These are phyloP conservation scores for Besnoitia besnoiti DNA, from an alignment of 169 alveolate species.

Conservation along the genomic window DNA sequence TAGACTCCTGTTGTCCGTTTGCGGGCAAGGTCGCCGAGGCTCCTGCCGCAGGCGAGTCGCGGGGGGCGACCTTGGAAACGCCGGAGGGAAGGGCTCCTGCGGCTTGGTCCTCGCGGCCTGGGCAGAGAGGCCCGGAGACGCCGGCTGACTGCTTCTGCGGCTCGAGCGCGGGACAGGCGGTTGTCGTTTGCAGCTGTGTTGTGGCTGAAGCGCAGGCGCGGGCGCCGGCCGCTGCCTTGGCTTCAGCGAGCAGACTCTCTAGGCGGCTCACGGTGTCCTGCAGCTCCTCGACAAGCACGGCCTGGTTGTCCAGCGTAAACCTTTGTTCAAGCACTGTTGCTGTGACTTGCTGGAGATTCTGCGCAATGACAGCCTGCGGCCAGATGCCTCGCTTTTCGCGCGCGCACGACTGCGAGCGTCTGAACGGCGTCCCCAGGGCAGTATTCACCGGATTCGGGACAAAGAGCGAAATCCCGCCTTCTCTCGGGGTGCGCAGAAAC, in stretches of 20 bases:
- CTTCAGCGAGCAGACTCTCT: background rate
- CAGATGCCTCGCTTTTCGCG: background rate
- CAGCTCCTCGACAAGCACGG: background rate
- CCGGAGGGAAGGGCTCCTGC: no score
- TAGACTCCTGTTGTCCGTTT: no score
- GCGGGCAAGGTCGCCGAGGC: no score
- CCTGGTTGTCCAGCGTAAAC: background rate
- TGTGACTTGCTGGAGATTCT: background rate
- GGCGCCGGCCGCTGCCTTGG: background rate
- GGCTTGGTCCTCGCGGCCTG: no score
- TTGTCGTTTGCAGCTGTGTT: no score
- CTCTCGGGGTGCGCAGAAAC: background rate
- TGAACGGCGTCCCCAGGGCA: background rate
- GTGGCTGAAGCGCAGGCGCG: no score
- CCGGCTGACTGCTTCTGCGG: no score
- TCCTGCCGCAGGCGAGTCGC: no score
- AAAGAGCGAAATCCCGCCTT: background rate
- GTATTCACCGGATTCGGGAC: background rate
- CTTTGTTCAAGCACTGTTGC: background rate
- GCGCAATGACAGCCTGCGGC: conserved; percentile 13
- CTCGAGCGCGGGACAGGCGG: no score
- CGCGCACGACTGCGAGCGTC: conserved; percentile 15
- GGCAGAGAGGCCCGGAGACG: no score
- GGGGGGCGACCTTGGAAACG: no score
- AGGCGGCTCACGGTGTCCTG: background rate